Evolutionary conservation across 768 basidiomycete species (phyloP).

Genomic region (Boletus subparvulus): DNA sequence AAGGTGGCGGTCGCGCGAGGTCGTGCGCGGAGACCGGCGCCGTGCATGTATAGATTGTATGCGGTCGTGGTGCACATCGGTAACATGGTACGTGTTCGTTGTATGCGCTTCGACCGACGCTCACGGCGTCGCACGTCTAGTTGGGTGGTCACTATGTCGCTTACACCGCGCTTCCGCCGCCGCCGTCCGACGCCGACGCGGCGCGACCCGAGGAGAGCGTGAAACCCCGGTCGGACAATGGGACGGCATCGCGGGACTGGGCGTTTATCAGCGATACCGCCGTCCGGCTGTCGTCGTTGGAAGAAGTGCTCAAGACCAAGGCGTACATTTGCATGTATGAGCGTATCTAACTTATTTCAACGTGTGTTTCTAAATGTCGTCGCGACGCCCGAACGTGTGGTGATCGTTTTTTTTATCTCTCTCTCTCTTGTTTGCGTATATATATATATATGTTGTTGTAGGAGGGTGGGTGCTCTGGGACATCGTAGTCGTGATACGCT

Average conservation of each 20-base stretch:
- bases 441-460: too few relatives aligned
- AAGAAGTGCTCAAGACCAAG: conserved; percentile 88
- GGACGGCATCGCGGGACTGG: conserved; percentile 58
- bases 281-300: conserved; percentile 76
- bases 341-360: conserved; percentile 46
- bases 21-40: conserved; percentile 27
- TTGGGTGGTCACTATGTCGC: conserved; percentile 89
- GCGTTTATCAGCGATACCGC: conserved; percentile 89
- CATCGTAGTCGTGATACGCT: too few relatives aligned
- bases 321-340: conserved; percentile 96
- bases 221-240: conserved; percentile 2
- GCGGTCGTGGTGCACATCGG: conserved; percentile 86
- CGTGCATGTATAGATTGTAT: conserved; percentile 69
- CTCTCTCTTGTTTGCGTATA: too few relatives aligned
- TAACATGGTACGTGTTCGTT: conserved; percentile 62
- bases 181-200: conserved; percentile 18
- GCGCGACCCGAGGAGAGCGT: conserved; percentile 9
- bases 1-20: conserved; percentile 24
- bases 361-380: neutral
- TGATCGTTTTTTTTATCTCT: too few relatives aligned
- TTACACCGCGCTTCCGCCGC: conserved; percentile 68
- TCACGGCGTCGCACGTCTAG: conserved; percentile 37
- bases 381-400: too few relatives aligned
- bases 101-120: neutral
- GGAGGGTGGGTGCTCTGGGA: too few relatives aligned